phyloP scores from a whole-genome alignment of 2,329 filamentous ascomycete species.

The Endothia cerciana region DNA sequence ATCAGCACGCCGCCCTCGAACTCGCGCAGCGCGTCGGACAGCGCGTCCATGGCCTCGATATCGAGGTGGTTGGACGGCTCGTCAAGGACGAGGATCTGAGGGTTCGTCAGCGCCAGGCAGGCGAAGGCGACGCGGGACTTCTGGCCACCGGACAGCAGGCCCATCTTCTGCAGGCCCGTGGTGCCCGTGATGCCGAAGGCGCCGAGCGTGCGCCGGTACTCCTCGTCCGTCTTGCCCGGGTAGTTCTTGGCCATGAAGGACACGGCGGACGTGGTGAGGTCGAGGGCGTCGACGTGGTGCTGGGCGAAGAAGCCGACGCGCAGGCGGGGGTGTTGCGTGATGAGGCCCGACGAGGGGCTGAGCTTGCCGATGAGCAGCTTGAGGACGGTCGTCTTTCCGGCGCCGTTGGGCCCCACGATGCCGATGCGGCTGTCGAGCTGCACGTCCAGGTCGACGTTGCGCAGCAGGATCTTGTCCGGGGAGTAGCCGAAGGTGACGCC shows the following conservation, averaged over 20 bases:
- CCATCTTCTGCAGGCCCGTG: constrained; percentile 96
- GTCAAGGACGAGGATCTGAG: constrained; percentile 96
- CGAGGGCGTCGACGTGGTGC: constrained; percentile 95
- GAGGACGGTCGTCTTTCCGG: constrained; percentile 97
- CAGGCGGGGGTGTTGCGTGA: constrained; percentile 85
- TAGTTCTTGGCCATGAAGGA: constrained; percentile 95
- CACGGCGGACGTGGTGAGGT: constrained; percentile 86
- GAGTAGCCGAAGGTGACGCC: constrained; percentile 89
- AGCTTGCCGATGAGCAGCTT: constrained; percentile 95
- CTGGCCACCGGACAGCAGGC: constrained; percentile 89
- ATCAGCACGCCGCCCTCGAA: constrained; percentile 97
- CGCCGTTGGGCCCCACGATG: constrained; percentile 98
- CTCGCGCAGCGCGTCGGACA: constrained; percentile 78
- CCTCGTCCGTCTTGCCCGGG: constrained; percentile 90
- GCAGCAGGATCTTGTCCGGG: constrained; percentile 76
- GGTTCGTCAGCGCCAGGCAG: constrained; percentile 90
- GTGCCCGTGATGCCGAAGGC: constrained; percentile 91
- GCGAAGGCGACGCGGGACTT: constrained; percentile 98
- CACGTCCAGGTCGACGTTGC: constrained; percentile 90
- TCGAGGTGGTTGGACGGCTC: constrained; percentile 98
- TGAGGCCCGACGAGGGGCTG: constrained; percentile 74
- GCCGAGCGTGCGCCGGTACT: constrained; percentile 92
- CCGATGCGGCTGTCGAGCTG: constrained; percentile 98
- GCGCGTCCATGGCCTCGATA: constrained; percentile 98
- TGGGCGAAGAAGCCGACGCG: constrained; percentile 97